Conservation (phyloP, 192 early-diverging fungal genomes). For the Coemansia sp. region DNA sequence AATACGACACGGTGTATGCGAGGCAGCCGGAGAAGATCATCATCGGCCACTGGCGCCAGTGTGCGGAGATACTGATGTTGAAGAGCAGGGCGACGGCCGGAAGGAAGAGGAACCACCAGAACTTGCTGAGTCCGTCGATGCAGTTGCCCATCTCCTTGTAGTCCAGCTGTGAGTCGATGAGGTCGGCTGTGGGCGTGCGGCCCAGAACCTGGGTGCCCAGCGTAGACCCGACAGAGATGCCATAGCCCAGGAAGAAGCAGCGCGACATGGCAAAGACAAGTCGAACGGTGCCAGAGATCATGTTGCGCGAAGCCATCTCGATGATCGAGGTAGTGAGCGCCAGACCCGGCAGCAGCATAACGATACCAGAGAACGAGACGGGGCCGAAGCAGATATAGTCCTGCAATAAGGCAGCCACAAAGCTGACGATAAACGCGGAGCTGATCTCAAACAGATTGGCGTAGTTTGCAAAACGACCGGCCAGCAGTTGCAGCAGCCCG, state of each 20-base stretch:
- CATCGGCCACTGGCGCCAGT: constrained; percentile 67
- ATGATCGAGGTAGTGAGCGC: constrained; percentile 81
- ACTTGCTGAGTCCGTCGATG: constrained; percentile 32
- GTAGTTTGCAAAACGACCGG: constrained; percentile 62
- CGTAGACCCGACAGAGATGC: constrained; percentile 64
- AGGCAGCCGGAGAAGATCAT: constrained; percentile 70
- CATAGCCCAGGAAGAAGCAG: constrained; percentile 76
- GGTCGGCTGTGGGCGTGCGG: constrained; percentile 24
- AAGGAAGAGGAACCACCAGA: constrained; percentile 64
- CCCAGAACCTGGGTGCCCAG: constrained; percentile 63
- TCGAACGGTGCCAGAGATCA: constrained; percentile 84
- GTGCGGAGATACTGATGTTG: constrained; percentile 63
- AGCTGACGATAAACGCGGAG: constrained; percentile 63
- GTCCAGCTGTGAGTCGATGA: constrained; percentile 28
- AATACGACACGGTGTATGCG: constrained; percentile 68
- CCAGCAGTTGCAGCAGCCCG: constrained; percentile 62
- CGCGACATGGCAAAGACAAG: constrained; percentile 78
- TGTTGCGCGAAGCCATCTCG: constrained; percentile 84
- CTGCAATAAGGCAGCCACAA: constrained; percentile 62
- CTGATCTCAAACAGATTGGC: constrained; percentile 74
- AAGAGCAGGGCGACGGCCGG: constrained; percentile 58
- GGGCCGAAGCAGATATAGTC: constrained; percentile 65
- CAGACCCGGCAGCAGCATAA: constrained; percentile 71
- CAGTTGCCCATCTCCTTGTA: constrained; percentile 38
- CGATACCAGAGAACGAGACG: constrained; percentile 62